A percentile compares a stretch with the other conserved stretches of the same genome.
Evolutionary conservation across 495 filamentous ascomycete species (phyloP).

Genomic region (Aspergillus coremiiformis): DNA sequence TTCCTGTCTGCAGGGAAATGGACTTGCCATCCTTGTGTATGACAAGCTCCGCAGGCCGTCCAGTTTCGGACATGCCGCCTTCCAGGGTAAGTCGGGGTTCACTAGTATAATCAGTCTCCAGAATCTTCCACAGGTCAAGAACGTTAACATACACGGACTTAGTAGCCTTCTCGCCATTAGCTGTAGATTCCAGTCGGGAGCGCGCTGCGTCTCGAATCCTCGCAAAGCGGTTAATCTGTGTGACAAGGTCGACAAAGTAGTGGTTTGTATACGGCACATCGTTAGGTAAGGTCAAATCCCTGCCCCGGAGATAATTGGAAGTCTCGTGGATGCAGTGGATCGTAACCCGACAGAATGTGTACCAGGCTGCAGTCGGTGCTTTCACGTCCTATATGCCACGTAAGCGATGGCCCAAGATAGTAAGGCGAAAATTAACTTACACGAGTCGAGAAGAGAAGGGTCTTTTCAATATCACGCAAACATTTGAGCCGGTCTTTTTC

Average conservation of each 20-base stretch:
- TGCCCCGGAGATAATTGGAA: slow-evolving; percentile 68
- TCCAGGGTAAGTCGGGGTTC: slow-evolving; percentile 60
- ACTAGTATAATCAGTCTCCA: slow-evolving; percentile 33
- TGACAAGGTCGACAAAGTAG: slow-evolving; percentile 90
- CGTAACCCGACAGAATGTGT: slow-evolving; percentile 78
- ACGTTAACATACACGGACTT: slow-evolving; percentile 37
- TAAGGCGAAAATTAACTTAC: slow-evolving; percentile 61
- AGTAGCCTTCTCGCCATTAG: slow-evolving; percentile 23
- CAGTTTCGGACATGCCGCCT: slow-evolving; percentile 70
- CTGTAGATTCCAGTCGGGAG: slow-evolving; percentile 11
- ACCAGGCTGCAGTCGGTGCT: slow-evolving; percentile 56
- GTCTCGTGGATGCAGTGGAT: slow-evolving; percentile 80
- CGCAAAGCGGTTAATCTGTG: slow-evolving; percentile 73
- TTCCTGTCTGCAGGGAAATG: slow-evolving; percentile 64
- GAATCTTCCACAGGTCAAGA: not conserved
- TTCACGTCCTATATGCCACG: slow-evolving; percentile 59
- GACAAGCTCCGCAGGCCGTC: slow-evolving; percentile 70
- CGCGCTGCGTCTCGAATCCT: slow-evolving; percentile 49
- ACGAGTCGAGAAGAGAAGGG: slow-evolving; percentile 74
- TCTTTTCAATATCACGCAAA: slow-evolving; percentile 85
- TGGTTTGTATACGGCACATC: slow-evolving; percentile 85
- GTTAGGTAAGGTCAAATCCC: slow-evolving; percentile 68
- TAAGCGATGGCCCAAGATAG: slow-evolving; percentile 50
- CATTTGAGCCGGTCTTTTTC: slow-evolving; percentile 72
- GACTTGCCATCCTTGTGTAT: slow-evolving; percentile 68